Percentiles rank a stretch among this genome's conserved stretches.
These are phyloP conservation scores for Suillus bovinus DNA, from an alignment of 768 basidiomycete species.

Conservation along the genomic window DNA sequence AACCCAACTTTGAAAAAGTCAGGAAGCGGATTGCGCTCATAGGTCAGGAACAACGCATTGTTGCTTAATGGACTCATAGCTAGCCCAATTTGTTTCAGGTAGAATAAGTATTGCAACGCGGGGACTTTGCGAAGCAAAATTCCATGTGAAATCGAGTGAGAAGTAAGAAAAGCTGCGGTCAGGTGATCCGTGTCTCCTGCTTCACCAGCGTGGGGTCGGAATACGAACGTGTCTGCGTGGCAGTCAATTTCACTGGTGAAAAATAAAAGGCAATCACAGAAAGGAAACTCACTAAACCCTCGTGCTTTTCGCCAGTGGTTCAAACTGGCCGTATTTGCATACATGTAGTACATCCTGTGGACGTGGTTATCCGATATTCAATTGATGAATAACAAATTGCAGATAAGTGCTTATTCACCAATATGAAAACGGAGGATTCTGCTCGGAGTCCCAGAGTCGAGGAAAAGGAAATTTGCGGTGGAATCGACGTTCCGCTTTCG, in stretches of 20 bases:
- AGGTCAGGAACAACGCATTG: slow-evolving; percentile 94
- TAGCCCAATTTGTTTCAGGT: slow-evolving; percentile 96
- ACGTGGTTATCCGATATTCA: slow-evolving; percentile 4
- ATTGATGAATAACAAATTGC: neutral
- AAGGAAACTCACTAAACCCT: slow-evolving; percentile 80
- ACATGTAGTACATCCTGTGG: slow-evolving; percentile 94
- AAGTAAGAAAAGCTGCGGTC: slow-evolving; percentile 92
- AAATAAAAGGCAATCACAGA: neutral
- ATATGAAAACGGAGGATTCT: slow-evolving; percentile 94
- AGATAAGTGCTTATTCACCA: slow-evolving; percentile 55
- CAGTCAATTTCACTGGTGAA: neutral
- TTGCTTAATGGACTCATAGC: slow-evolving; percentile 99
- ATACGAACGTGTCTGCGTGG: slow-evolving; percentile 84
- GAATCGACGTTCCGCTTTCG: slow-evolving; percentile 86
- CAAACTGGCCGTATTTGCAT: slow-evolving; percentile 91
- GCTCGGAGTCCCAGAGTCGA: slow-evolving; percentile 81
- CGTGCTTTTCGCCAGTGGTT: slow-evolving; percentile 88
- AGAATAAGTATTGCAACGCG: slow-evolving; percentile 95
- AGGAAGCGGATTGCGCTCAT: slow-evolving; percentile 95
- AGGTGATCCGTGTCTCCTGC: slow-evolving; percentile 98
- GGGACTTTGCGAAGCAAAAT: slow-evolving; percentile 97
- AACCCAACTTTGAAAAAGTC: slow-evolving; percentile 96
- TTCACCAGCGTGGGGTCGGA: slow-evolving; percentile 96
- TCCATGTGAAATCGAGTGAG: slow-evolving; percentile 99
- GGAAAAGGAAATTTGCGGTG: slow-evolving; percentile 95